Evolutionary conservation across 1,284 basidiomycete genomes (phyloP).

Genomic region (Leccinum subrobustum): DNA sequence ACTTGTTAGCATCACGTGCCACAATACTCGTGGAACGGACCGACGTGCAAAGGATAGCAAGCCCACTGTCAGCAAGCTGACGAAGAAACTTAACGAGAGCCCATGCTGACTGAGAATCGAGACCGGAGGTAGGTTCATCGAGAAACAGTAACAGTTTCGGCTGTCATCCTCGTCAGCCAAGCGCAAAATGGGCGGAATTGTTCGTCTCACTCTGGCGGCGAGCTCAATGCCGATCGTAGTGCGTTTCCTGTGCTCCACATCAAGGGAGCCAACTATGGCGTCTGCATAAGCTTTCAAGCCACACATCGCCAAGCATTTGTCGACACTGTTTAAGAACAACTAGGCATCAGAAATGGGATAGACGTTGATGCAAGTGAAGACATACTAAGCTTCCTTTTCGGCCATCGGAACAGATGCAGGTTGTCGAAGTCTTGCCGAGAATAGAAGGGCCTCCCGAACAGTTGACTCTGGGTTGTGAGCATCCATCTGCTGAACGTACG

Average conservation of each 20-base stretch:
- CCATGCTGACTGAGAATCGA: slow-evolving; percentile 91
- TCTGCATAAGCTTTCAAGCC: slow-evolving; percentile 72
- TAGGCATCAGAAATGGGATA: neutral
- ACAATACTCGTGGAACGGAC: slow-evolving; percentile 35
- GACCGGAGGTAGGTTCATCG: slow-evolving; percentile 80
- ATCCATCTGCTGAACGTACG: slow-evolving; percentile 79
- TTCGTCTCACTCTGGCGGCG: slow-evolving; percentile 54
- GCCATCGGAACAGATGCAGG: slow-evolving; percentile 58
- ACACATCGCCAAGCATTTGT: slow-evolving; percentile 76
- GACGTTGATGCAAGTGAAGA: slow-evolving; percentile 3
- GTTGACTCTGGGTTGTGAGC: slow-evolving; percentile 66
- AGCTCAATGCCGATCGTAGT: slow-evolving; percentile 85
- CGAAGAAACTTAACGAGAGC: slow-evolving; percentile 78
- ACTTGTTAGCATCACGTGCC: neutral
- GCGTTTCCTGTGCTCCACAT: slow-evolving; percentile 75
- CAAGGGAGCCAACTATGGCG: slow-evolving; percentile 75
- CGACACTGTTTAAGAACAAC: slow-evolving; percentile 47
- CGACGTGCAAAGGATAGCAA: slow-evolving; percentile 71
- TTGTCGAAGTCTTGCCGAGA: slow-evolving; percentile 82
- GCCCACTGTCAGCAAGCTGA: slow-evolving; percentile 75
- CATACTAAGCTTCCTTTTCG: slow-evolving; percentile 79
- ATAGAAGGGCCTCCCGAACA: slow-evolving; percentile 81
- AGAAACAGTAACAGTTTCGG: slow-evolving; percentile 78
- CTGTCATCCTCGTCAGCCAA: slow-evolving; percentile 28
- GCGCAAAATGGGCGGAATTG: neutral